phyloP scores from a whole-genome alignment of 192 early-diverging fungal species.

The Obelidium mucronatum region DNA sequence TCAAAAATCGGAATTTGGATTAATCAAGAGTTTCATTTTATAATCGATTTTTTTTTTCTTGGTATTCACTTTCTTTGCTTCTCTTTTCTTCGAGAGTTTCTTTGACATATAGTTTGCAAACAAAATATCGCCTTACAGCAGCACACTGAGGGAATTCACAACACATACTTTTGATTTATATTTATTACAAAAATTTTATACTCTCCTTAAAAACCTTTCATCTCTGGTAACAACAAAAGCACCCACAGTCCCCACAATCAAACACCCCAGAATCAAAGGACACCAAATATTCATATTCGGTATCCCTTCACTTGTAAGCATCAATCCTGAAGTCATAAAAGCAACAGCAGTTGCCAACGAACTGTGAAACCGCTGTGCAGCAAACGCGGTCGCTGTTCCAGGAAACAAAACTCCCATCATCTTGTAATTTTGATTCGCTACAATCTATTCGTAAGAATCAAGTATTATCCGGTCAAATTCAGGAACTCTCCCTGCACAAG shows the following conservation, averaged over 20 bases:
- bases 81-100: no score
- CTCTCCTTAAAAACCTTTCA: constrained; percentile 26
- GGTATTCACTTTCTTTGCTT: no score
- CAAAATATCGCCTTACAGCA: no score
- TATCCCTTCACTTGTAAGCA: neutral
- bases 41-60: no score
- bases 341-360: constrained; percentile 32
- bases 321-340: constrained; percentile 23
- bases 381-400: constrained; percentile 35
- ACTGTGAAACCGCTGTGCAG: constrained; percentile 36
- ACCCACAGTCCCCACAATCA: constrained; percentile 14
- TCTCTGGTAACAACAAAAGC: constrained; percentile 16
- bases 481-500: no score
- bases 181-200: no score
- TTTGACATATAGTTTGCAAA: no score
- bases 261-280: constrained; percentile 11
- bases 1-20: no score
- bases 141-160: no score
- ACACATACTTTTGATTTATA: no score
- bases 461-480: neutral
- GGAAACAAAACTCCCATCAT: constrained; percentile 34
- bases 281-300: constrained; percentile 23
- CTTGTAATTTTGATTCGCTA: constrained; percentile 30
- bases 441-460: no score
- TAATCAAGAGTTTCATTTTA: no score